phyloP scores from a whole-genome alignment of 306 rosid genomes.

The Citrullus mucosospermus region DNA sequence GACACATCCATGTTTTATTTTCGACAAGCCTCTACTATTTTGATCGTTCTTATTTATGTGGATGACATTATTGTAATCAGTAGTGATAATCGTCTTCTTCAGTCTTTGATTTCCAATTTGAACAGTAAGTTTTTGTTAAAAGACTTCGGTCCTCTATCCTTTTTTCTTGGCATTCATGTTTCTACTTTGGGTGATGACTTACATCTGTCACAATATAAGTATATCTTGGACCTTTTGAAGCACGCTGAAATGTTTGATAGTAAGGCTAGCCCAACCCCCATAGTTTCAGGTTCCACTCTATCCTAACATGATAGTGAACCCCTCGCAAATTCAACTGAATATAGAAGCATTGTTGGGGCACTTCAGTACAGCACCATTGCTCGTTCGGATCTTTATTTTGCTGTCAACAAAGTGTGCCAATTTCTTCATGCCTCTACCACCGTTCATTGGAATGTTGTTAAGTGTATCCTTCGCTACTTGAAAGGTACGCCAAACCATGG shows the following conservation, averaged over 20 bases:
- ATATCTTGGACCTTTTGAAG: not conserved
- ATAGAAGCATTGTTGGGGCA: not conserved
- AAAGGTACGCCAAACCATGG: not conserved
- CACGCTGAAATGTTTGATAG: not conserved
- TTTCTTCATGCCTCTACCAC: not conserved
- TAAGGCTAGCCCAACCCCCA: not conserved
- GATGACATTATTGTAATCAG: no score
- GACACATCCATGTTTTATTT: no score
- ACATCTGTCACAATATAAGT: not conserved
- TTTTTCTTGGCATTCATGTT: not conserved
- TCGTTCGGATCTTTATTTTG: not conserved
- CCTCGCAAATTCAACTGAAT: not conserved
- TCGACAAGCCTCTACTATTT: no score
- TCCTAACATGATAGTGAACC: not conserved
- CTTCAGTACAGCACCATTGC: not conserved
- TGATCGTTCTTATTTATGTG: no score
- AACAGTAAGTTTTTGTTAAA: not conserved
- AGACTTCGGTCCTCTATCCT: not conserved
- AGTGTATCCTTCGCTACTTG: not conserved
- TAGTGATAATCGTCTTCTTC: no score
- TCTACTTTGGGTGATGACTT: not conserved
- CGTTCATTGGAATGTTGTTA: not conserved
- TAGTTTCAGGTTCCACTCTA: not conserved
- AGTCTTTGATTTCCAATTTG: no score
- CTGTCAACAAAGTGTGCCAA: not conserved